Evolutionary conservation across 306 rosid genomes (phyloP).

Genomic region (Malus fusca): DNA sequence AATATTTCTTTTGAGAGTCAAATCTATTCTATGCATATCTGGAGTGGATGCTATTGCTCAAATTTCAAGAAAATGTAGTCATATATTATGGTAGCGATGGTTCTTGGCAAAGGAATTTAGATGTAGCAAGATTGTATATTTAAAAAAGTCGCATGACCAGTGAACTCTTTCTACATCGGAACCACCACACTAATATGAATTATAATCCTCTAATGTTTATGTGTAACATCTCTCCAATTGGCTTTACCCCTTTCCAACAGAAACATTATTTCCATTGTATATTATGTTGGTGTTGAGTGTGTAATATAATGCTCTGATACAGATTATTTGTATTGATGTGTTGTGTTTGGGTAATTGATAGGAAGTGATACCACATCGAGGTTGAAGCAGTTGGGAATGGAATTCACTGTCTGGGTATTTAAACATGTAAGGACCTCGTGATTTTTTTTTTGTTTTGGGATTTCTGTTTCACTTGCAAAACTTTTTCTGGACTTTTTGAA

Average conservation of each 20-base stretch:
- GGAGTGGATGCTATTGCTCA: not conserved
- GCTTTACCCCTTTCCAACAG: not conserved
- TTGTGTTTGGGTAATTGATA: conserved; percentile 27
- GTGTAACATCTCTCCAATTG: not conserved
- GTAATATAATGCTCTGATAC: not conserved
- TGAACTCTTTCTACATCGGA: not conserved
- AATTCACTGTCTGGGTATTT: conserved; percentile 95
- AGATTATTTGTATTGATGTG: conserved; percentile 10
- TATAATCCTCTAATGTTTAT: not conserved
- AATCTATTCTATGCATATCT: not conserved
- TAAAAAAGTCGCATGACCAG: not conserved
- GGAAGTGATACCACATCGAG: conserved; percentile 80
- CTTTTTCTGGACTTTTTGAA: not conserved
- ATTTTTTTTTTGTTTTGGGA: not conserved
- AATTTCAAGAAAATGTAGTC: not conserved
- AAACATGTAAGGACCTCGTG: conserved; percentile 70
- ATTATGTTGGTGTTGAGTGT: not conserved
- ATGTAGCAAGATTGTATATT: not conserved
- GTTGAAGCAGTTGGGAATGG: conserved; percentile 97
- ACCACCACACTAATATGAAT: not conserved
- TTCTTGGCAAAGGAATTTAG: not conserved
- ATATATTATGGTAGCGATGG: not conserved
- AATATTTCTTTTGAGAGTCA: not conserved
- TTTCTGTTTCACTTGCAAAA: not conserved
- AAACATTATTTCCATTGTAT: not conserved